Evolutionary conservation across 2,329 filamentous ascomycete species (phyloP).

Genomic region (Dothideomycetes sp.): DNA sequence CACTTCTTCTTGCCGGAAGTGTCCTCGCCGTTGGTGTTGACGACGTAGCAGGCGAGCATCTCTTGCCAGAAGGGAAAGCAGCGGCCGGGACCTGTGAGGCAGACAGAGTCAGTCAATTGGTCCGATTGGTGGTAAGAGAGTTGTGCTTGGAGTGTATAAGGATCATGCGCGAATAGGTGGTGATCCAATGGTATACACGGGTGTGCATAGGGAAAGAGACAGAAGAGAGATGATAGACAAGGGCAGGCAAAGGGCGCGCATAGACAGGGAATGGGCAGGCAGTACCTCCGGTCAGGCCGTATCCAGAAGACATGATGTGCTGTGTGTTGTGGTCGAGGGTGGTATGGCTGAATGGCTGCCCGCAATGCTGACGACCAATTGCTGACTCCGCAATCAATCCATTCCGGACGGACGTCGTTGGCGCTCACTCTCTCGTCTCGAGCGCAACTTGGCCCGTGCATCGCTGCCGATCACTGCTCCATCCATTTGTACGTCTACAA

Average conservation of each 20-base stretch:
- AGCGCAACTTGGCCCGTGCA: too few relatives aligned
- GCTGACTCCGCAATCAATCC: background rate
- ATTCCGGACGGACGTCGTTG: too few relatives aligned
- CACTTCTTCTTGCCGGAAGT: constrained; percentile 81
- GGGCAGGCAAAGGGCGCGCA: too few relatives aligned
- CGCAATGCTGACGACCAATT: background rate
- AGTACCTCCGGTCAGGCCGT: constrained; percentile 73
- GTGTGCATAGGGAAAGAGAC: background rate
- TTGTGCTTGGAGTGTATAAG: background rate
- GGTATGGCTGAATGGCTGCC: background rate
- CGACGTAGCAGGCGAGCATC: constrained; percentile 93
- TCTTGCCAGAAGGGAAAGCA: constrained; percentile 99
- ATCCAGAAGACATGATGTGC: constrained; percentile 64
- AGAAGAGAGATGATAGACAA: too few relatives aligned
- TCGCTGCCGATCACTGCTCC: too few relatives aligned
- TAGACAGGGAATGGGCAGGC: constrained; percentile 2
- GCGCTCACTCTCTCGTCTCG: too few relatives aligned
- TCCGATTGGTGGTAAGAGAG: background rate
- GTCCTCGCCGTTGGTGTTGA: constrained; percentile 75
- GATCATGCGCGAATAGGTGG: too few relatives aligned
- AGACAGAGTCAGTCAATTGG: constrained; percentile 4
- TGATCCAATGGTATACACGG: too few relatives aligned
- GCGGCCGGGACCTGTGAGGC: constrained; percentile 51
- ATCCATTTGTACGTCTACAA: too few relatives aligned
- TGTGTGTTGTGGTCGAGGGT: background rate